A percentile compares a stretch with the other conserved stretches of the same genome.
phyloP scores from a whole-genome alignment of 1,284 basidiomycete genomes.

The Microbotryum silenes-acaulis region DNA sequence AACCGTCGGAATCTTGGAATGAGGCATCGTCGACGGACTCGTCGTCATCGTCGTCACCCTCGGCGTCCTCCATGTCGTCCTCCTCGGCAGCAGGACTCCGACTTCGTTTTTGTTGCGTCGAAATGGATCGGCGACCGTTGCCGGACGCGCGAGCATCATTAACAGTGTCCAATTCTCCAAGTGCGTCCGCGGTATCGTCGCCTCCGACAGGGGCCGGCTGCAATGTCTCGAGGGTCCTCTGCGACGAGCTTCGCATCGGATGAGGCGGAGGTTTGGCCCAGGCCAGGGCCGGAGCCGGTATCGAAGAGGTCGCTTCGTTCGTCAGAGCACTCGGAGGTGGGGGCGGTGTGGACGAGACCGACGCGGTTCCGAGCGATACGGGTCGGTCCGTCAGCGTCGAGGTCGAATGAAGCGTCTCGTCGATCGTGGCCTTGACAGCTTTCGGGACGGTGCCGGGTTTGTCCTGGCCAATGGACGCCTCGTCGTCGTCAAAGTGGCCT shows the following conservation, averaged over 20 bases:
- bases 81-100: constrained; percentile 11
- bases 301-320: too few species aligned
- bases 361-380: too few species aligned
- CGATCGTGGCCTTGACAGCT: too few species aligned
- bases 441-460: too few species aligned
- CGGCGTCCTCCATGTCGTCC: constrained; percentile 1
- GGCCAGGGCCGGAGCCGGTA: constrained; percentile 4
- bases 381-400: too few species aligned
- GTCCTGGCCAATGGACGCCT: too few species aligned
- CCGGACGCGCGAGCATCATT: not conserved
- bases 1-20: constrained; percentile 11
- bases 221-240: not conserved
- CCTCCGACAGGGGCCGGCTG: not conserved
- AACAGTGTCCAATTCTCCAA: not conserved
- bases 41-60: constrained; percentile 1
- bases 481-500: too few species aligned
- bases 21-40: constrained; percentile 11
- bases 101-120: constrained; percentile 6
- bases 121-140: not conserved
- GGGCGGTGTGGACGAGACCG: too few species aligned
- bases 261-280: not conserved
- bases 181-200: not conserved
- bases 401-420: too few species aligned
- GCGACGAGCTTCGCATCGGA: not conserved
- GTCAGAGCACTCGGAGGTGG: too few species aligned